Base-by-base conservation (phyloP, 257 asterid genomes). In the Ballota nigra region DNA sequence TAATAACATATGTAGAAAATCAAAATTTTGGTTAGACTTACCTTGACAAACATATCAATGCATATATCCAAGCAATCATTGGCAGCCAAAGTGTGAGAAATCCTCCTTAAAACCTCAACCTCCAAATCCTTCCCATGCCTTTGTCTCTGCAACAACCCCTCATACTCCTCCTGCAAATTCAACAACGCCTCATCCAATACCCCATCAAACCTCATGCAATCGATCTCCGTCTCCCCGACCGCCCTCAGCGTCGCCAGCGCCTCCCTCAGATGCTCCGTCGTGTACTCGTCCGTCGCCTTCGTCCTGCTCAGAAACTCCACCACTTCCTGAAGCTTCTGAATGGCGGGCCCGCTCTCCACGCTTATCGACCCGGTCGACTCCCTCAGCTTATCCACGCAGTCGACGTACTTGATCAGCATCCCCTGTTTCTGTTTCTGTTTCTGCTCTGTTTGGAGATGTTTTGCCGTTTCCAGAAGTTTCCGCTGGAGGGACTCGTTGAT, bases 231-330 rank as follows among this genome's bases (percentile, higher is more conserved):
- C 72, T 87, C 95, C 28, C 84, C 81, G 7, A 91, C 78, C 2
- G 88, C 89, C 82, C 82, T 87, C 5, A 91, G 84, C 49, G 96
- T 89, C 38, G 77, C 58, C 86, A 91, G 19, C 45, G 95, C 85
- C 80, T 91, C 97, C 73, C 69, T 87, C 40, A 89, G 55, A 4
- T 88, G 81, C 36, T 70, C 74, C 24, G 87, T 86, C 78, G 95
- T 75, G 77, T 80, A 85, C 22, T 71, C 85, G 77, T 91, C 96
- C 2, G 93, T 77, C 11, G 97, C 96, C 67, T 89, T 91, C 3
- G 97, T 91, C 86, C 97, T 81, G 63, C 97, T 91, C 84, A 91
- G 49, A 73, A 86, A 91, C 88, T 91, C 96, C 65, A 91, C 97
- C 66, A 86, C 96, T 72, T 91, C 95, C 24, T 87, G 97, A 52